Evolutionary conservation across 768 basidiomycete species (phyloP).

Genomic region (Tricholoma sp.): DNA sequence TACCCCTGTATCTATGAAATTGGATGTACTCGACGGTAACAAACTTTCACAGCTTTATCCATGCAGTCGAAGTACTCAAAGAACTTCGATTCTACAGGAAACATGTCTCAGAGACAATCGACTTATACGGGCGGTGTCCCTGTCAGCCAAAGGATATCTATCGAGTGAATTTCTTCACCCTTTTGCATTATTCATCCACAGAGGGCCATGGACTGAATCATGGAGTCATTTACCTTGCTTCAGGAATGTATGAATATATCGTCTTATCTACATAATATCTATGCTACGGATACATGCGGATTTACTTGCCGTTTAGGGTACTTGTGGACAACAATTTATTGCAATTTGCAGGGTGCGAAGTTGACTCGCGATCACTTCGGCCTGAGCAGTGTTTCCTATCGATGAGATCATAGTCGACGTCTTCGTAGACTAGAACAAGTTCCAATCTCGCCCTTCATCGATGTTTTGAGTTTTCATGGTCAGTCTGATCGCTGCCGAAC

Average conservation of each 20-base stretch:
- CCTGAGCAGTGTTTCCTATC: too few species aligned
- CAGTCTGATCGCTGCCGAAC: too few species aligned
- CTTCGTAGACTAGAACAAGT: too few species aligned
- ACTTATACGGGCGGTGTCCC: constrained; percentile 51
- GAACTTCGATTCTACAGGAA: constrained; percentile 33
- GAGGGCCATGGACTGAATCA: not conserved
- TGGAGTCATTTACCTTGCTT: not conserved
- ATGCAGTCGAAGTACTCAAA: constrained; percentile 37
- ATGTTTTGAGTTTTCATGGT: too few species aligned
- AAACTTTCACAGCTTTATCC: constrained; percentile 42
- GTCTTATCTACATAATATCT: constrained; percentile 6
- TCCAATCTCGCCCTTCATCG: too few species aligned
- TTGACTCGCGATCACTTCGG: too few species aligned
- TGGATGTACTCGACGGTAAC: constrained; percentile 29
- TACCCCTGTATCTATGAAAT: constrained; percentile 16
- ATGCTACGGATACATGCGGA: not conserved
- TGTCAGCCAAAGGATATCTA: constrained; percentile 65
- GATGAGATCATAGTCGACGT: too few species aligned
- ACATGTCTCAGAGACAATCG: constrained; percentile 42
- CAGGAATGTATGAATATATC: not conserved
- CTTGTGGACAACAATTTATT: too few species aligned
- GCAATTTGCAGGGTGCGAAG: too few species aligned
- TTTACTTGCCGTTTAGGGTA: not conserved
- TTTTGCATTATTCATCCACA: not conserved
- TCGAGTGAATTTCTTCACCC: constrained; percentile 45